Evolutionary conservation across 176 grass and related monocot genomes (phyloP), one percentile per base, ranked within the genome.

Genomic region (Aegilops sharonensis): DNA sequence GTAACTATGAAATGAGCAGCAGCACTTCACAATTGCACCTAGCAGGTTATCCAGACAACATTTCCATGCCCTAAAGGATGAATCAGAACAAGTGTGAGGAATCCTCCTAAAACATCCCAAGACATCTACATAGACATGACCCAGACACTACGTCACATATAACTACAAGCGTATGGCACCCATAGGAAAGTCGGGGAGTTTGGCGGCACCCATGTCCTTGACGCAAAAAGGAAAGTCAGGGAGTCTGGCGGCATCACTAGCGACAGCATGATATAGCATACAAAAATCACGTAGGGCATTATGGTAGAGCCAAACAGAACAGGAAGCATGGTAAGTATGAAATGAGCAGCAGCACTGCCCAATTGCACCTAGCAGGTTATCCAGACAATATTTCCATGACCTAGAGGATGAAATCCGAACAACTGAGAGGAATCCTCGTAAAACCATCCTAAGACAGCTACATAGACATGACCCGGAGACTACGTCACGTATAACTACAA

Each of bases 291-390:
- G 23, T 32, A 48, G 30, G 36, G 34, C 12, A 83, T 68, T 21
- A 62, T 31, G 82, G 21, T n/a, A 40, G 32, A 48, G 21, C 35
- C 35, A 83, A 64, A 85, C 54, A 17, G 65, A 61, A 78, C 11
- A 0, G 2, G 11, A 18, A 56, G 10, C 9, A 78, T 35, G 14
- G 35, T 17, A 32, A 75, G 30, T 47, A 83, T 4, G 24, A 63
- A 83, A 85, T 89, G 2, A 77, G 35, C 35, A 77, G 80, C 18
- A 83, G 50, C 13, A 68, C 31, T 56, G 25, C 57, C 40, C 15
- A 30, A 27, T 43, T 66, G 20, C 42, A 32, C 30, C 23, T 54
- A 79, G 43, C 80, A 83, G 40, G 21, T n/a, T 36, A 72, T 54
- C 35, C 21, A 65, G 35, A 56, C 9, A 64, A 54, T 7, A 83